These are phyloP conservation scores for Micromonas pusilla DNA, from an alignment of 139 green algal species.

Conservation along the genomic window DNA sequence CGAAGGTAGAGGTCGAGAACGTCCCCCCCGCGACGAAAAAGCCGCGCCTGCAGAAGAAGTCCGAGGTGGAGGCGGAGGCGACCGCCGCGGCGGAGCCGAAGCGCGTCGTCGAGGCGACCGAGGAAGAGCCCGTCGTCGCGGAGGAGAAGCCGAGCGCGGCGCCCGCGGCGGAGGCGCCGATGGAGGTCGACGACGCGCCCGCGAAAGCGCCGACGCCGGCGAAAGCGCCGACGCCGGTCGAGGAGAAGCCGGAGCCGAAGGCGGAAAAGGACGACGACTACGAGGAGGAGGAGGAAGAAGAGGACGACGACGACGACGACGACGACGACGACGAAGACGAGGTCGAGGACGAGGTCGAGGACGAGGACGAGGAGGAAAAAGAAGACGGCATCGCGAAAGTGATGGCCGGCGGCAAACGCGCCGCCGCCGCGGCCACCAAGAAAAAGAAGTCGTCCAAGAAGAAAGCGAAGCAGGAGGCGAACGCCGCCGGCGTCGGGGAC, in stretches of 20 bases:
- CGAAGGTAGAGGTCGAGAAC: background rate
- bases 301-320: conserved; percentile 1
- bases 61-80: background rate
- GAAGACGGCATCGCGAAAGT: background rate
- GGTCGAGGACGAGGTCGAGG: background rate
- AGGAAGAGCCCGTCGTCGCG: background rate
- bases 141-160: background rate
- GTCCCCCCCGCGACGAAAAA: background rate
- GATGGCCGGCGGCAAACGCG: too few relatives aligned
- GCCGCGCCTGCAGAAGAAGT: conserved; percentile 3
- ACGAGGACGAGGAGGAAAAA: conserved; percentile 10
- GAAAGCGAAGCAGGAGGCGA: background rate
- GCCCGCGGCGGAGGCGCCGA: background rate
- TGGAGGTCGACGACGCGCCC: background rate
- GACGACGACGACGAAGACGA: conserved; percentile 1
- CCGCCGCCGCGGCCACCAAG: too few relatives aligned
- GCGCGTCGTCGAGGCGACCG: background rate
- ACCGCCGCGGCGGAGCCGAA: background rate
- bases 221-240: background rate
- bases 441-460: conserved; percentile 1
- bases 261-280: background rate
- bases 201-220: background rate
- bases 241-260: background rate
- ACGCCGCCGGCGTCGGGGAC: conserved; percentile 8
- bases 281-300: conserved; percentile 4